Base-by-base conservation (phyloP, 1,284 basidiomycete species). In the Cryptococcus sp. region DNA sequence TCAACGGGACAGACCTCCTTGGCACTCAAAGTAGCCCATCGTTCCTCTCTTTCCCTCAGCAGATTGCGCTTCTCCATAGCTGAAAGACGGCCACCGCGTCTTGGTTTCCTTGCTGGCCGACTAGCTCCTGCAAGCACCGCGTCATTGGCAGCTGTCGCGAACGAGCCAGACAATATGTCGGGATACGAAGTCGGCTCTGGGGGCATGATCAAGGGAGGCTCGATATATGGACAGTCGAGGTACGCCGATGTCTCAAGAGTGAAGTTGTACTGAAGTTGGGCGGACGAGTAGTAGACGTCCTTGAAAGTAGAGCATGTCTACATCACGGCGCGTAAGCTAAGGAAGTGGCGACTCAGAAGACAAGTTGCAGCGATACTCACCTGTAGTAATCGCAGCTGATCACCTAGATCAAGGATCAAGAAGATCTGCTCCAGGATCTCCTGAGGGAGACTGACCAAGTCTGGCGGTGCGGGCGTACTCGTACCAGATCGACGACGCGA, bases 361-460 rank as follows among this genome's bases (percentile, higher is more conserved):
- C 27, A 35, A 35, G 35, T 35, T 11, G 44, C 41, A 16, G 42
- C 23, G 10, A 7, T 49, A 66, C 71, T 57, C 46, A 75, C 73
- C 49, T 56, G 53, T n/a, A 59, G 41, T 17, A 70, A 55, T 0
- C 20, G 7, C 6, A 70, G 54, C 8, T 69, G 51, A 13, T 69
- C 70, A 11, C 42, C 47, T 6, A 70, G 51, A 23, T 42, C 38
- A 16, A 73, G 56, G 8, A 41, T 19, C 8, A 68, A 44, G 35
- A 60, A 70, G 10, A 75, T 50, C 48, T 66, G 63, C 45, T 67
- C 66, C 22, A 74, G 35, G 0, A 75, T 64, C 53, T 75, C 73
- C 10, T 64, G 64, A 7, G 73, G 73, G 3, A 75, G 46, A 41
- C 45, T 44, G 1, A 62, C 47, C 23, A 62, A 16, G 22, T 45